Conservation (phyloP, 2,329 filamentous ascomycete genomes). For the Aspergillus sp. region DNA sequence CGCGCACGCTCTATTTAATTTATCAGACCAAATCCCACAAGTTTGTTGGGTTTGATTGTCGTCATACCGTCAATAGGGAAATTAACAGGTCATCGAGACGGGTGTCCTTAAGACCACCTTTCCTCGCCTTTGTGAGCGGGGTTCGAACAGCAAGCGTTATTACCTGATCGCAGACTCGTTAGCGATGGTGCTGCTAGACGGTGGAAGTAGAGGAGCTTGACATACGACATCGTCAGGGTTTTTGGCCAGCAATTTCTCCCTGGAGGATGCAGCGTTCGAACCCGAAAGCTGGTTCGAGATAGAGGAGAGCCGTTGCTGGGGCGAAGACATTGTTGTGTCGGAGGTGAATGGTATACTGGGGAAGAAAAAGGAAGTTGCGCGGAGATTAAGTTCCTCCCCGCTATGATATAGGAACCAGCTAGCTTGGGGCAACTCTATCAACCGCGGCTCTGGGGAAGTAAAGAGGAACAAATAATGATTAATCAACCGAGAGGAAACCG, state of each 20-base stretch:
- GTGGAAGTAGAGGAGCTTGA: slow-evolving; percentile 1
- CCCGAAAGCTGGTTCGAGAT: slow-evolving; percentile 43
- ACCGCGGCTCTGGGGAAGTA: slow-evolving; percentile 14
- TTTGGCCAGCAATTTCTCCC: slow-evolving; percentile 34
- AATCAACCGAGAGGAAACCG: slow-evolving; percentile 7
- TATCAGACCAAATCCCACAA: not conserved
- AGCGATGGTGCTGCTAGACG: not conserved
- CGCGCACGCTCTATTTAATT: slow-evolving; percentile 60
- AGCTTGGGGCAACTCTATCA: slow-evolving; percentile 4
- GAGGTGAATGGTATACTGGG: not conserved
- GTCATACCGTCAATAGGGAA: slow-evolving; percentile 37
- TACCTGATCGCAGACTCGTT: slow-evolving; percentile 26
- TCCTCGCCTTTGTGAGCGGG: slow-evolving; percentile 41
- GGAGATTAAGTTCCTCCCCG: not conserved
- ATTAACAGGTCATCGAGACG: slow-evolving; percentile 36
- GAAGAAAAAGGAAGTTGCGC: not conserved
- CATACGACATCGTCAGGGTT: slow-evolving; percentile 42
- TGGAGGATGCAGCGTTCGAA: slow-evolving; percentile 25
- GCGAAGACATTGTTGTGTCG: slow-evolving; percentile 32
- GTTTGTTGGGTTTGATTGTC: not conserved
- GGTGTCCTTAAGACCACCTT: slow-evolving; percentile 43
- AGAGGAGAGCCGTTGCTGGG: slow-evolving; percentile 41
- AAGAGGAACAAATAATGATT: not conserved
- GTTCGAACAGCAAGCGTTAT: slow-evolving; percentile 41
- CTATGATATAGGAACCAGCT: slow-evolving; percentile 10